Conservation (phyloP, 176 grass and related monocot genomes). For the Poa pratensis region DNA sequence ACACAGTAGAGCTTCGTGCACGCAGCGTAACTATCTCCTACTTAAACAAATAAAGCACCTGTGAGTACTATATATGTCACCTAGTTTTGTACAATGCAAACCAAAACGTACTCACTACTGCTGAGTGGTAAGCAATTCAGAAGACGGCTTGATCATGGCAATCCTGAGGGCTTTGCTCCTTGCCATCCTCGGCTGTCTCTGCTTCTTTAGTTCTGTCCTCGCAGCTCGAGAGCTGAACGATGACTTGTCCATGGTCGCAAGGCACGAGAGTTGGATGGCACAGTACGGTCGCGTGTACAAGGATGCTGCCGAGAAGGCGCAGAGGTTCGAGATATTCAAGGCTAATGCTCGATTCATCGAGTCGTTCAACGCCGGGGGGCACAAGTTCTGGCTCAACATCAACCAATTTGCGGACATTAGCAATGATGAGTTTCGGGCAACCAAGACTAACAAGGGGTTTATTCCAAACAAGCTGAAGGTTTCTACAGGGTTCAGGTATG, state of each 20-base stretch:
- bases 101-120: background rate
- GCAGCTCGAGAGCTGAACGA: background rate
- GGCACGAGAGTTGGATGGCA: background rate
- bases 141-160: background rate
- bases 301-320: background rate
- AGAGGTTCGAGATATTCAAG: conserved; percentile 5
- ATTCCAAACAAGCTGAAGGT: background rate
- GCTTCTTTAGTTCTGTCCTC: background rate
- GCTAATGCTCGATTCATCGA: background rate
- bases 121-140: background rate
- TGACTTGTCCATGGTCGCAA: conserved; percentile 11
- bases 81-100: background rate
- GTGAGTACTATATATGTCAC: background rate
- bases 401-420: background rate
- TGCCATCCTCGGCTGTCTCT: background rate
- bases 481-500: background rate
- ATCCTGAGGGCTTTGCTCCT: background rate
- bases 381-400: background rate
- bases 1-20: background rate
- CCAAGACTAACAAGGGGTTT: conserved; percentile 8
- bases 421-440: background rate
- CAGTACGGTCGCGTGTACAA: background rate
- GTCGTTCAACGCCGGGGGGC: background rate
- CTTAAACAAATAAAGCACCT: background rate
- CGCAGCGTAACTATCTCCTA: background rate